Evolutionary conservation across 2,329 filamentous ascomycete genomes (phyloP).

Genomic region (Claviceps monticola): DNA sequence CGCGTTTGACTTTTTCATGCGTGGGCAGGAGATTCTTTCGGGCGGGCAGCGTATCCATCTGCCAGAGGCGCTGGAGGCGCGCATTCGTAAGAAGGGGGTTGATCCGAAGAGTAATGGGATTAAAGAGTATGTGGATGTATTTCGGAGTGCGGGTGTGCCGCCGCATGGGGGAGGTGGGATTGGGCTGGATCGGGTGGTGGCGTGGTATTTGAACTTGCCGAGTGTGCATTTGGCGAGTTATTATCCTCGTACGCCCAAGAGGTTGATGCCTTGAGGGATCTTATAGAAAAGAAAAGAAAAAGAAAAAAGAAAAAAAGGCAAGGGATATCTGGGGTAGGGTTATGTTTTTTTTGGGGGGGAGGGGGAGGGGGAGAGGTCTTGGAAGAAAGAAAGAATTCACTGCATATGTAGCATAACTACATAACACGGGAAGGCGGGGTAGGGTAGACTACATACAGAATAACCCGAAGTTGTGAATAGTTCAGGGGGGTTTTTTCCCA

Average conservation of each 20-base stretch:
- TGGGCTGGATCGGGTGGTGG: conserved; percentile 74
- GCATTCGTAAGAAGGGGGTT: conserved; percentile 67
- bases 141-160: conserved; percentile 69
- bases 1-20: conserved; percentile 73
- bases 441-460: too few species aligned
- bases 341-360: background rate
- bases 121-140: conserved; percentile 80
- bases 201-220: conserved; percentile 45
- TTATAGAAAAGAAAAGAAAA: too few species aligned
- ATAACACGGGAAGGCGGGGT: too few species aligned
- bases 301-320: too few species aligned
- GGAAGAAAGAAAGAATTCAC: too few species aligned
- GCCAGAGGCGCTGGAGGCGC: conserved; percentile 58
- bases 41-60: conserved; percentile 88
- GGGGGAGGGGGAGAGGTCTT: too few species aligned
- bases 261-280: conserved; percentile 31
- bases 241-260: conserved; percentile 48
- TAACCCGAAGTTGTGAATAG: too few species aligned
- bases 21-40: conserved; percentile 84
- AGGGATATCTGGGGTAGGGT: too few species aligned
- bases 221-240: conserved; percentile 44
- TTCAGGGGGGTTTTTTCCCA: too few species aligned
- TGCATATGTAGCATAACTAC: too few species aligned
- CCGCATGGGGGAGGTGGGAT: conserved; percentile 85
- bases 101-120: conserved; percentile 63